Evolutionary conservation across 352 stramenopile species (phyloP), one percentile per base, ranked within the genome.

Genomic region (Phytophthora brassicae): DNA sequence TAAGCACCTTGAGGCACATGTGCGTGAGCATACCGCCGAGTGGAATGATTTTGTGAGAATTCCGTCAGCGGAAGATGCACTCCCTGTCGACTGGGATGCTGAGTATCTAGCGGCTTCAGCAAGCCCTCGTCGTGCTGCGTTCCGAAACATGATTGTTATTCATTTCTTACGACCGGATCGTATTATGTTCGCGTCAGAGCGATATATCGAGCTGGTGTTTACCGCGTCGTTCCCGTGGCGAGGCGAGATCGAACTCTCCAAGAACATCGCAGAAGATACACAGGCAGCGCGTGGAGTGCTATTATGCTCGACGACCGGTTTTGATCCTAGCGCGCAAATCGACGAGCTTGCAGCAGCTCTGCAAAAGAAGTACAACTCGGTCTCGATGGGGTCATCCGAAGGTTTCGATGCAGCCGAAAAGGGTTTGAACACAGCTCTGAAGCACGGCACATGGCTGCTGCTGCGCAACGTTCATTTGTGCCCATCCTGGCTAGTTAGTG

Each of bases 391-490:
- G 48, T 98, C 95, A 49, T 75, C 86, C 1, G 97, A 99, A 79
- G 96, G 96, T 23, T 99, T 97, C 58, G 88, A 94, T 39, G 87
- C 91, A 17, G 98, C 98, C 3, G 97, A 99, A 60, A 96, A 94
- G 56, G 83, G 96, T 14, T 72, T 99, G 50, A 90, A 92, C 42
- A 90, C 89, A 36, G 97, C 96, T n/a, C 75, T 97, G 7, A 98
- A 98, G 72, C 86, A 90, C 49, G 98, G 98, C 33, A 96, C 83
- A 23, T 99, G 97, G 97, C 83, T 99, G 11, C 83, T 99, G 68
- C 77, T 99, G 56, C 97, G 98, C 36, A 99, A 99, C 81, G 93
- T 98, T 20, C 98, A 99, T 72, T 74, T 99, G 38, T 99, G 97
- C 60, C 86, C 94, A n/a, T 94, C 89, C 33, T 99, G 97, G 97